Evolutionary conservation across 176 grass and related monocot genomes (phyloP), one percentile per base, ranked within the genome.

Genomic region (Triticum urartu): DNA sequence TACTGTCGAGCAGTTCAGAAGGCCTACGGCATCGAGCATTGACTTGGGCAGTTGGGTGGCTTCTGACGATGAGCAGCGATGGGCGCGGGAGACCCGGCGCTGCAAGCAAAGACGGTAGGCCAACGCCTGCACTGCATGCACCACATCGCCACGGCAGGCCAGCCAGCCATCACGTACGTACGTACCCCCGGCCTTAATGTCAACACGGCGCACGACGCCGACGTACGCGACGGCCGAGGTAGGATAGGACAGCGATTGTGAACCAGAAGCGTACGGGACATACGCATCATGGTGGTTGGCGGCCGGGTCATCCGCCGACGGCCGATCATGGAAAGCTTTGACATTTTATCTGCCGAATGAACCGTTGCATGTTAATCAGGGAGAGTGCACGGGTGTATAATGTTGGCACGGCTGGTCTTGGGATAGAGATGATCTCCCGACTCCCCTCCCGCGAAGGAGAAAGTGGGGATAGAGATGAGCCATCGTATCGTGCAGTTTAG

Each of bases 1-100:
- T 9, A 67, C 30, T 9, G 64, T 70, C 34, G 77, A 81, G 70
- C 62, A 81, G 33, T 83, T 74, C 84, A 63, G 65, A 6, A 67
- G 47, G 79, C 80, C 20, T 59, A 87, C 89, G 84, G 79, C 64
- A 79, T 79, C 66, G 75, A 84, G 66, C 21, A 80, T 84, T 84
- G 85, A 90, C 75, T 42, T 25, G 0, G 4, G 79, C 33, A 34
- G 6, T 58, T 9, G 36, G 32, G 4, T 2, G 11, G 32, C 40
- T 86, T 79, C 56, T 86, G 86, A 83, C 54, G 28, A 30, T 30
- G 54, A 24, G 63, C 21, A 48, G 26, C 15, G 72, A 78, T 43
- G 72, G 72, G 52, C 65, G 84, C 24, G 39, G 39, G 84, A 89
- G 62, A n/a, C 18, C 89, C 68, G 52, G 47, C 58, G 13, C 59